Percentiles rank a stretch among this genome's conserved stretches.
phyloP scores from a whole-genome alignment of 2,329 filamentous ascomycete genomes.

The Sporothrix brasiliensis region DNA sequence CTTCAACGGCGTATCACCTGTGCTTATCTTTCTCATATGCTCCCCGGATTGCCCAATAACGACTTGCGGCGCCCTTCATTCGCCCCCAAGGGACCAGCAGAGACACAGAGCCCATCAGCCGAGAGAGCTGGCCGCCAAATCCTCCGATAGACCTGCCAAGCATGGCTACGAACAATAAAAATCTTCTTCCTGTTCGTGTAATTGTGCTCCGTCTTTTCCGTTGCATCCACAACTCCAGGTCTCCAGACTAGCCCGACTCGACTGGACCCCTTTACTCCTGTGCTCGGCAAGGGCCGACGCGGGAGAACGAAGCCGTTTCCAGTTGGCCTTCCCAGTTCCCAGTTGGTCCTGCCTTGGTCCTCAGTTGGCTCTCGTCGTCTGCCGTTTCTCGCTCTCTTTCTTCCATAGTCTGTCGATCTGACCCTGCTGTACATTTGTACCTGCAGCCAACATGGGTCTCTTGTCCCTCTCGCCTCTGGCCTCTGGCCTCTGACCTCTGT shows the following conservation, averaged over 20 bases:
- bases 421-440: not conserved
- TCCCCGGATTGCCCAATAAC: not conserved
- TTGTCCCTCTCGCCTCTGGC: not conserved
- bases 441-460: slow-evolving; percentile 19
- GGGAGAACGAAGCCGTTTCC: slow-evolving; percentile 10
- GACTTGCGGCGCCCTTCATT: slow-evolving; percentile 12
- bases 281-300: slow-evolving; percentile 13
- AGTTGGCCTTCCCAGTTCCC: not conserved
- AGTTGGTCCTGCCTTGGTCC: not conserved
- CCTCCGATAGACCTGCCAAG: not conserved
- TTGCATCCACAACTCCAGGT: not conserved
- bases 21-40: not conserved
- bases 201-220: not conserved
- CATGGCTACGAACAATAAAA: not conserved
- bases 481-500: too few relatives aligned
- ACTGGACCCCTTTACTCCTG: not conserved
- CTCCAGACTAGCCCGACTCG: not conserved
- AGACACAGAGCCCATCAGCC: not conserved
- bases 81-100: not conserved
- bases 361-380: not conserved
- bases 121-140: not conserved
- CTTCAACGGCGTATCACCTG: too few relatives aligned
- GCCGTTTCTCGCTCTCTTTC: not conserved
- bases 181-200: not conserved
- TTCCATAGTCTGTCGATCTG: slow-evolving; percentile 10